Evolutionary conservation across 257 asterid genomes (phyloP).

Genomic region (Catharanthus roseus): DNA sequence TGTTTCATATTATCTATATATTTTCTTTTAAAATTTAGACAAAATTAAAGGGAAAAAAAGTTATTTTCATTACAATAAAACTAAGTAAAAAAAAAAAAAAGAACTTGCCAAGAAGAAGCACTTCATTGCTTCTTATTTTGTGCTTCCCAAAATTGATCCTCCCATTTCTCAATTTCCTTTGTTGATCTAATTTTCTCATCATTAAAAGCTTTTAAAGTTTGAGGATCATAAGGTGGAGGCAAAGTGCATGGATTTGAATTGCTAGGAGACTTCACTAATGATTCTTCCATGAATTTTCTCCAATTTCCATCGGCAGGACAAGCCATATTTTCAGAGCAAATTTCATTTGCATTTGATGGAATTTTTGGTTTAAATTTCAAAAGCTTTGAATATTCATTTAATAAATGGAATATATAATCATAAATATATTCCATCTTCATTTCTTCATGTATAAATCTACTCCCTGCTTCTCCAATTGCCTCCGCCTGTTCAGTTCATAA

Average conservation of each 20-base stretch:
- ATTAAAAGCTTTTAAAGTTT: slow-evolving; percentile 34
- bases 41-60: not conserved
- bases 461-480: slow-evolving; percentile 70
- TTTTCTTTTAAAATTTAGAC: no score
- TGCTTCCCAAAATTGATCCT: slow-evolving; percentile 51
- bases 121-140: slow-evolving; percentile 24
- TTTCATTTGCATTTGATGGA: slow-evolving; percentile 51
- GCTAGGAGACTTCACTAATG: slow-evolving; percentile 60
- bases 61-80: not conserved
- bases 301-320: slow-evolving; percentile 44
- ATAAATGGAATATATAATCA: slow-evolving; percentile 70
- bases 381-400: slow-evolving; percentile 71
- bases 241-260: slow-evolving; percentile 52
- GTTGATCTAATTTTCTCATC: slow-evolving; percentile 36
- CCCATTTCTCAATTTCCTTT: slow-evolving; percentile 68
- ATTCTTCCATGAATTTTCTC: slow-evolving; percentile 70
- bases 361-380: slow-evolving; percentile 52
- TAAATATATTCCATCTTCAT: slow-evolving; percentile 68
- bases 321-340: slow-evolving; percentile 62
- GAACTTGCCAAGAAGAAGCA: not conserved
- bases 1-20: no score
- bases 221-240: slow-evolving; percentile 64
- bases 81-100: no score
- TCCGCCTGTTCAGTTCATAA: slow-evolving; percentile 59
- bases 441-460: slow-evolving; percentile 63